Base-by-base conservation (phyloP, 805 yeast species). In the Starmerella stigmatis region DNA sequence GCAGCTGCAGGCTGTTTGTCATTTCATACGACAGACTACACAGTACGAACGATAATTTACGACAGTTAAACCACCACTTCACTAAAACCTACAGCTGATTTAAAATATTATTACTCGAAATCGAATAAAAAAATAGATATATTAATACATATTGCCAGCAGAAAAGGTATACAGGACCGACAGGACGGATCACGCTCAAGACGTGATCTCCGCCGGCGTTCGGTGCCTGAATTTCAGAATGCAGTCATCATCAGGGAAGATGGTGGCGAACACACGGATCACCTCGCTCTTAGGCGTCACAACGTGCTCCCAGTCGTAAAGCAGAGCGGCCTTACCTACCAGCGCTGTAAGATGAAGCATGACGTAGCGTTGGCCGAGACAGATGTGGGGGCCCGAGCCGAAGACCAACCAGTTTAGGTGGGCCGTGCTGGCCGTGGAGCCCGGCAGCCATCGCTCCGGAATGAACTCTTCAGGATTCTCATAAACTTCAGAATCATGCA, bases 401-500 rank as follows among this genome's bases (percentile, higher is more conserved):
- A 92, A 92, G 10, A 89, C 96, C 53, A 92, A 75, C 95, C 96
- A 92, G 70, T 88, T 88, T 64, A 82, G 81, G 63, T 79, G 80
- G 32, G 81, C 81, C 67, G 75, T 76, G 59, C 72, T 75, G 16
- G 89, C 94, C 41, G 76, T 68, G 7, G 92, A 73, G 43, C 86
- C 88, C 11, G 66, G 64, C 21, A 60, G 71, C 97, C 97, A 92
- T 71, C 98, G 81, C 61, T 92, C 98, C 41, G 98, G 98, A 51
- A 83, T 78, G 61, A 86, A 92, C 51, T 79, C 81, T 52, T 92
- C 97, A 28, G 98, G 98, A 54, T 89, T 75, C 45, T 85, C 92
- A 62, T 88, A 92, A 42, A 83, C 94, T 67, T 89, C 96, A 21
- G 96, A 96, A 63, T 92, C 98, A 62, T 92, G 98, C 61, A 92